Evolutionary conservation across 495 filamentous ascomycete genomes (phyloP).

Genomic region (Amphirosellinia nigrospora): DNA sequence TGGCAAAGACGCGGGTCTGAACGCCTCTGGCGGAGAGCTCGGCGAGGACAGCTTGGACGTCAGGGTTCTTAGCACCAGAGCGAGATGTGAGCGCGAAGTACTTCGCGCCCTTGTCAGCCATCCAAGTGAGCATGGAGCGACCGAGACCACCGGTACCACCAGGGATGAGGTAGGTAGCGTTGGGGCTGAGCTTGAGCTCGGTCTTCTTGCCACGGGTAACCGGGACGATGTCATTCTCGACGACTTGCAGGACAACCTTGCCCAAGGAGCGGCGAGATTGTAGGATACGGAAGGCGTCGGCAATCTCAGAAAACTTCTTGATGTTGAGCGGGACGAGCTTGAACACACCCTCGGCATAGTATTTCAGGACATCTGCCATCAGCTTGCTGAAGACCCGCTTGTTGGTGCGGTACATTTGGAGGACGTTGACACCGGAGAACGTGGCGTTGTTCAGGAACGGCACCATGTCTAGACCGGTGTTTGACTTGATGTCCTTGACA

Average conservation of each 20-base stretch:
- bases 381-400: slow-evolving; percentile 32
- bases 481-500: slow-evolving; percentile 54
- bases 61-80: slow-evolving; percentile 44
- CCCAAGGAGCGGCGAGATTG: slow-evolving; percentile 58
- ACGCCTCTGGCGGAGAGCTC: slow-evolving; percentile 31
- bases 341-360: slow-evolving; percentile 34
- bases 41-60: slow-evolving; percentile 32
- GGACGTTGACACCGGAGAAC: slow-evolving; percentile 52
- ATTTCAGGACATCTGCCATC: slow-evolving; percentile 32
- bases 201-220: slow-evolving; percentile 34
- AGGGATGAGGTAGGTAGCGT: slow-evolving; percentile 58
- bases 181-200: slow-evolving; percentile 36
- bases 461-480: slow-evolving; percentile 43
- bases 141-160: slow-evolving; percentile 65
- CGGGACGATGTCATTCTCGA: slow-evolving; percentile 38
- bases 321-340: slow-evolving; percentile 44
- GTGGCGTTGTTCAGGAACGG: slow-evolving; percentile 41
- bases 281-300: slow-evolving; percentile 57
- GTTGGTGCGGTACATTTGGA: slow-evolving; percentile 39
- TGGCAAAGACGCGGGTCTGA: slow-evolving; percentile 33
- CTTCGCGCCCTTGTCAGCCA: slow-evolving; percentile 57
- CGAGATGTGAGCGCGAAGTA: slow-evolving; percentile 60
- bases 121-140: slow-evolving; percentile 55
- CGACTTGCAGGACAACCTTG: slow-evolving; percentile 55
- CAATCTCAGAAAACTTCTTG: slow-evolving; percentile 48